Evolutionary conservation across 225 moss, liverwort and hornwort species (phyloP).

Genomic region (Polytrichum commune): DNA sequence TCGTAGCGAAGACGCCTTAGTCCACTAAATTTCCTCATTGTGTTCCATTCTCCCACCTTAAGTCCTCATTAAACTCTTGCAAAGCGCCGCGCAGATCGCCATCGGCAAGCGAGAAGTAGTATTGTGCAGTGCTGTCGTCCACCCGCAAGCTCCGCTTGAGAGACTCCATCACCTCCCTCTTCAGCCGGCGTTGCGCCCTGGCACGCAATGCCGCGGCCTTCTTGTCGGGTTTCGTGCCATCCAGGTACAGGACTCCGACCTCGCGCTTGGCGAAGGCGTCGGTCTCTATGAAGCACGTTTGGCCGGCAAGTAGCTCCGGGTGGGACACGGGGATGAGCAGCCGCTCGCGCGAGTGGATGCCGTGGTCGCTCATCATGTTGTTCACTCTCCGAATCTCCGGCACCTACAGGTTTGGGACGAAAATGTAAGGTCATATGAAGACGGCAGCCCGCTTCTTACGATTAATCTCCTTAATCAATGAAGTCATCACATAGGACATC

Average conservation of each 20-base stretch:
- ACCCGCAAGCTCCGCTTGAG: slow-evolving; percentile 58
- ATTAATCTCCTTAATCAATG: too few species aligned
- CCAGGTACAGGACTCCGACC: slow-evolving; percentile 57
- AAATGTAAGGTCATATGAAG: too few species aligned
- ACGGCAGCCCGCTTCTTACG: too few species aligned
- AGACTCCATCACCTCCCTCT: slow-evolving; percentile 51
- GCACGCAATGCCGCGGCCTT: slow-evolving; percentile 40
- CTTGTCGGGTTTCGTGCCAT: slow-evolving; percentile 33
- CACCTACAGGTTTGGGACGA: slow-evolving; percentile 22
- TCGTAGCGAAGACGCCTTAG: too few species aligned
- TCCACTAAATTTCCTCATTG: slow-evolving; percentile 8
- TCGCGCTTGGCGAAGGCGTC: slow-evolving; percentile 58
- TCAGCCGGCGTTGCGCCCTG: slow-evolving; percentile 39
- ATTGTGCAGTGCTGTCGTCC: slow-evolving; percentile 57
- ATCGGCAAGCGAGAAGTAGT: slow-evolving; percentile 48
- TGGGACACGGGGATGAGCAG: slow-evolving; percentile 46
- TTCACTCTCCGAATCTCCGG: slow-evolving; percentile 67
- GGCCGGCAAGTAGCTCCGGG: slow-evolving; percentile 49
- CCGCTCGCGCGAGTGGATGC: slow-evolving; percentile 60
- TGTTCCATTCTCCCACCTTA: slow-evolving; percentile 46
- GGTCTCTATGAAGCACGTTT: slow-evolving; percentile 61
- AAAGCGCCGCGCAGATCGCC: slow-evolving; percentile 60
- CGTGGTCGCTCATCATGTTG: slow-evolving; percentile 76
- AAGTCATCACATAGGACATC: too few species aligned
- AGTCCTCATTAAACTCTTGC: slow-evolving; percentile 47